Base-by-base conservation (phyloP, 179 eudicot genomes). In the Silene coronaria region DNA sequence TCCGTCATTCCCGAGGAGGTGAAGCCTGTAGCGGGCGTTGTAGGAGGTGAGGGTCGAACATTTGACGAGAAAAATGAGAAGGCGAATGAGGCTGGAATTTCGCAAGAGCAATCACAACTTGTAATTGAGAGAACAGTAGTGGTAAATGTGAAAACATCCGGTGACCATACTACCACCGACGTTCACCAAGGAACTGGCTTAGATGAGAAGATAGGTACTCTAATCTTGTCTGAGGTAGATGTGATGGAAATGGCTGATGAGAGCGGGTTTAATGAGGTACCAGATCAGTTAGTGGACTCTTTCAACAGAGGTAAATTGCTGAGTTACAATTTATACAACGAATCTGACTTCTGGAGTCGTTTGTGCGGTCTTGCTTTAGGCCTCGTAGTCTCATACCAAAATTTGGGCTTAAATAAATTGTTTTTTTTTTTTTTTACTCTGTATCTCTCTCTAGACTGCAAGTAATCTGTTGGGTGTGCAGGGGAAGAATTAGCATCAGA, bases 131-230 rank as follows among this genome's bases (percentile, higher is more conserved):
- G 75, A 69, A 80, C 76, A 70, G 34, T 77, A 8, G 82, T 78
- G 55, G 81, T 75, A 65, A 80, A 82, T 67, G 83, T 53, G 61
- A 74, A 57, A 64, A 62, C 23, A 46, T 59, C 62, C 63, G 78
- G 72, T 71, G 80, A 77, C 58, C 79, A 55, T 62, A 77, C 46
- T 34, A 42, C 55, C 42, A 70, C 80, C 63, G 75, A 51, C 23
- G 27, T 70, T 61, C 64, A 55, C 28, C 70, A 78, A 78, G 85
- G 65, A 26, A 68, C 48, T 55, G 30, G 46, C 4, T 53, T 61
- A 32, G 73, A 63, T 61, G 70, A 8, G 66, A 78, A 80, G 76
- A 73, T 48, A 46, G 82, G 51, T 22, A 75, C 62, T 67, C 23
- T 57, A 72, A 27, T 65, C 28, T 38, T 70, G 59, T 61, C 85